These are phyloP conservation scores for Sindora glabra DNA, from an alignment of 306 rosid genomes.

Conservation along the genomic window DNA sequence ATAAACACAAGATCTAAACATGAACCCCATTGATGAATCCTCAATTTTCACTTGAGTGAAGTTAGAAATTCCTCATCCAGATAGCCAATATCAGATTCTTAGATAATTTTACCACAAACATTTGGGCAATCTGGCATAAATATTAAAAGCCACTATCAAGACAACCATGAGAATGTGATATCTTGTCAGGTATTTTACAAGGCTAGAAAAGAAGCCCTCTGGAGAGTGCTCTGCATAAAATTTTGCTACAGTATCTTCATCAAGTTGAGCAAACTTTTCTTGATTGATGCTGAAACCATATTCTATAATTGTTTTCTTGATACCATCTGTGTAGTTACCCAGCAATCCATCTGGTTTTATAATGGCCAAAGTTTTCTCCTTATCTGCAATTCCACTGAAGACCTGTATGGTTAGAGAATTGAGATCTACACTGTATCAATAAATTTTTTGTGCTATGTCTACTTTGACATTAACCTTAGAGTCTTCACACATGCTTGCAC, in stretches of 20 bases:
- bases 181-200: conserved; percentile 78
- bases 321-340: conserved; percentile 48
- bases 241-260: conserved; percentile 39
- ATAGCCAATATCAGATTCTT: not conserved
- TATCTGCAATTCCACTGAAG: conserved; percentile 21
- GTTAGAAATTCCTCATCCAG: not conserved
- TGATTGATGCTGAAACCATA: conserved; percentile 50
- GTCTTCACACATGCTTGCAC: not conserved
- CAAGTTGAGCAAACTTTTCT: conserved; percentile 50
- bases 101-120: not conserved
- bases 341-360: conserved; percentile 82
- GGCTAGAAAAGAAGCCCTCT: conserved; percentile 53
- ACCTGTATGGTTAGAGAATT: conserved; percentile 42
- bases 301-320: conserved; percentile 48
- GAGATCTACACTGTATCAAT: not conserved
- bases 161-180: conserved; percentile 19
- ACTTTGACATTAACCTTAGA: not conserved
- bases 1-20: not conserved
- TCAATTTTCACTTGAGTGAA: not conserved
- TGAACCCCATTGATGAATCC: not conserved
- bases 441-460: not conserved
- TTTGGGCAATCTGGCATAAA: not conserved
- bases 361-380: conserved; percentile 60
- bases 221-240: conserved; percentile 76
- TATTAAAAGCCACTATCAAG: not conserved